Evolutionary conservation across 2,329 filamentous ascomycete species (phyloP).

Genomic region (Phaeophleospora eucalypticola): DNA sequence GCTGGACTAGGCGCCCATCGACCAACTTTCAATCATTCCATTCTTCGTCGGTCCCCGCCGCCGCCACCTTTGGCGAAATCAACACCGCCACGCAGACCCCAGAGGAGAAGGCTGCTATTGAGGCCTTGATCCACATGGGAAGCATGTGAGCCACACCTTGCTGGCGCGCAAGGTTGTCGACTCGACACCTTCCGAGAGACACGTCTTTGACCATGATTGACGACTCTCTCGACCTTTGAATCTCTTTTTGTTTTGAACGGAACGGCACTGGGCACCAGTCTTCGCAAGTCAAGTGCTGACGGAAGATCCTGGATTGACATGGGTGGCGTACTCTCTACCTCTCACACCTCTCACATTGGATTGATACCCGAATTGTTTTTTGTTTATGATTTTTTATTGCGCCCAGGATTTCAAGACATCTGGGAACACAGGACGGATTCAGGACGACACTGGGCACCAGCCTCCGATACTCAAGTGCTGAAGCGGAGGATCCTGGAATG

Average conservation of each 20-base stretch:
- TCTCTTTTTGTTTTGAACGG: slow-evolving; percentile 20
- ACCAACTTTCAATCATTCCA: slow-evolving; percentile 12
- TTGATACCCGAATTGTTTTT: slow-evolving; percentile 9
- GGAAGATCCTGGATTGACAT: slow-evolving; percentile 37
- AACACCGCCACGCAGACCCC: slow-evolving; percentile 43
- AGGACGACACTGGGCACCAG: slow-evolving; percentile 35
- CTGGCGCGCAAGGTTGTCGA: neutral
- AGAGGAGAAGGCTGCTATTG: slow-evolving; percentile 76
- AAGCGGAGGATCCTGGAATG: slow-evolving; percentile 34
- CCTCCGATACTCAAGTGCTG: slow-evolving; percentile 35
- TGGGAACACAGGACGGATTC: slow-evolving; percentile 8
- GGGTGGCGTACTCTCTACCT: slow-evolving; percentile 28
- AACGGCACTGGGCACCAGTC: slow-evolving; percentile 36
- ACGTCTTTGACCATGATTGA: neutral
- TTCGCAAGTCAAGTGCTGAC: slow-evolving; percentile 36
- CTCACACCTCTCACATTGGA: slow-evolving; percentile 11
- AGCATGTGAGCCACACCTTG: slow-evolving; percentile 48
- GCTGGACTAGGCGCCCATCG: slow-evolving; percentile 25
- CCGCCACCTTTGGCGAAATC: slow-evolving; percentile 3
- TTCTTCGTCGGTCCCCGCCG: slow-evolving; percentile 24
- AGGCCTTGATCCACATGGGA: slow-evolving; percentile 74
- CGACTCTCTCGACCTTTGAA: slow-evolving; percentile 2
- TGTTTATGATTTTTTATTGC: slow-evolving; percentile 8
- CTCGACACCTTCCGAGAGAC: slow-evolving; percentile 1
- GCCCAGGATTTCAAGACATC: slow-evolving; percentile 4